Conservation (phyloP, 257 asterid genomes). For the Penstemon davidsonii region DNA sequence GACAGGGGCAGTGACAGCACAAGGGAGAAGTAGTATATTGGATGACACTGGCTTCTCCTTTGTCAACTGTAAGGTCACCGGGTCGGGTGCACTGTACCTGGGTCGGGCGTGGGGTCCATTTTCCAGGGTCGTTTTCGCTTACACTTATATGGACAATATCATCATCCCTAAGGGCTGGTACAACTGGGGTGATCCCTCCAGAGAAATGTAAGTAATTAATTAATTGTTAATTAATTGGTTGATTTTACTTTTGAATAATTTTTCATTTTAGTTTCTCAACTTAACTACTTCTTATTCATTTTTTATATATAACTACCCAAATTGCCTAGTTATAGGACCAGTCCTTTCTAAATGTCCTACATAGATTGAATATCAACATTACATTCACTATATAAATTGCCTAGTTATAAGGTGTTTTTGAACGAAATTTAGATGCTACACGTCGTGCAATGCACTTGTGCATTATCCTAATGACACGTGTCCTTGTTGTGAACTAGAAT, state of each 20-base stretch:
- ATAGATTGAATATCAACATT: no score
- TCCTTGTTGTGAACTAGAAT: no score
- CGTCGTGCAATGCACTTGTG: no score
- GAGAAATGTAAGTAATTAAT: slow-evolving; percentile 67
- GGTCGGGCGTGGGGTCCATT: slow-evolving; percentile 99
- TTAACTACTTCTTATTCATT: no score
- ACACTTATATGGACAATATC: slow-evolving; percentile 89
- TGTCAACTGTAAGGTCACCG: slow-evolving; percentile 86
- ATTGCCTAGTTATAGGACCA: no score
- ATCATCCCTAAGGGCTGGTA: slow-evolving; percentile 94
- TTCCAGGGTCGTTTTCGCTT: slow-evolving; percentile 85
- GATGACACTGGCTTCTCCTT: slow-evolving; percentile 86
- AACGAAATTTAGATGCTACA: no score
- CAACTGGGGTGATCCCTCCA: slow-evolving; percentile 92
- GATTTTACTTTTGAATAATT: no score
- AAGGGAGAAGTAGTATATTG: slow-evolving; percentile 68
- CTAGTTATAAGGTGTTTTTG: no score
- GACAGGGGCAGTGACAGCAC: slow-evolving; percentile 91
- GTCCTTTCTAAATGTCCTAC: not conserved
- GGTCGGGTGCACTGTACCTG: slow-evolving; percentile 86
- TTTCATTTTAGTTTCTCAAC: no score
- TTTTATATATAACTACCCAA: no score
- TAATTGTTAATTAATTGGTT: not conserved
- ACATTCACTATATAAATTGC: no score
- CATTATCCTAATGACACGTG: no score